Conservation (phyloP, 768 basidiomycete genomes). For the Macrolepiota dolichaula region DNA sequence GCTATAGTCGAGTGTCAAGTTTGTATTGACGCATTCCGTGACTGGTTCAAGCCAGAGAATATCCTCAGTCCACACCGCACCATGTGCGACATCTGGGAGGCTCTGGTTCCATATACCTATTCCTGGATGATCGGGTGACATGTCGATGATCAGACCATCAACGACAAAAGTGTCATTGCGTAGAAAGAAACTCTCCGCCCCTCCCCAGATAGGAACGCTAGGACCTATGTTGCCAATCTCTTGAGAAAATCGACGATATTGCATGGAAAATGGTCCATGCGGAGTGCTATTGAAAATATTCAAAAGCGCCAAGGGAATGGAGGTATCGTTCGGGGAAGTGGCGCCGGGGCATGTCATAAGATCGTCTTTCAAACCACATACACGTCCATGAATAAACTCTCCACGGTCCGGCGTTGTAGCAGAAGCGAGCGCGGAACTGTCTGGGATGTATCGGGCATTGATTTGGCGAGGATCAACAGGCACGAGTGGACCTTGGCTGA, state of each 20-base stretch:
- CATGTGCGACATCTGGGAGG: neutral
- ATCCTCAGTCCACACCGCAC: constrained; percentile 19
- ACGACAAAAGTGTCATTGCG: constrained; percentile 17
- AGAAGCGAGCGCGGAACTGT: too few species aligned
- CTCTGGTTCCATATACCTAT: constrained; percentile 5
- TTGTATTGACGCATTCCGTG: constrained; percentile 19
- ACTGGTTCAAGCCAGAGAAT: constrained; percentile 22
- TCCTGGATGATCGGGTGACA: constrained; percentile 13
- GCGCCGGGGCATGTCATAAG: constrained; percentile 3
- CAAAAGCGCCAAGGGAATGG: constrained; percentile 12
- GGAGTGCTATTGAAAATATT: constrained; percentile 18
- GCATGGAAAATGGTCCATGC: constrained; percentile 20
- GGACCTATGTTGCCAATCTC: constrained; percentile 4
- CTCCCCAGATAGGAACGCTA: neutral
- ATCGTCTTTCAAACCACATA: too few species aligned
- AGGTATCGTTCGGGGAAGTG: constrained; percentile 10
- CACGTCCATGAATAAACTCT: too few species aligned
- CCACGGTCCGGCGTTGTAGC: too few species aligned
- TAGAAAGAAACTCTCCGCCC: constrained; percentile 11
- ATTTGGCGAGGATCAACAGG: too few species aligned
- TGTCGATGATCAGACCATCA: constrained; percentile 17
- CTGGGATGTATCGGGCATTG: too few species aligned
- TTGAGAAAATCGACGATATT: constrained; percentile 17
- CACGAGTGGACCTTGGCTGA: too few species aligned
- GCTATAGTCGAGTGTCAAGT: constrained; percentile 19